phyloP scores from a whole-genome alignment of 2,329 filamentous ascomycete genomes.

The Phoma sp. region DNA sequence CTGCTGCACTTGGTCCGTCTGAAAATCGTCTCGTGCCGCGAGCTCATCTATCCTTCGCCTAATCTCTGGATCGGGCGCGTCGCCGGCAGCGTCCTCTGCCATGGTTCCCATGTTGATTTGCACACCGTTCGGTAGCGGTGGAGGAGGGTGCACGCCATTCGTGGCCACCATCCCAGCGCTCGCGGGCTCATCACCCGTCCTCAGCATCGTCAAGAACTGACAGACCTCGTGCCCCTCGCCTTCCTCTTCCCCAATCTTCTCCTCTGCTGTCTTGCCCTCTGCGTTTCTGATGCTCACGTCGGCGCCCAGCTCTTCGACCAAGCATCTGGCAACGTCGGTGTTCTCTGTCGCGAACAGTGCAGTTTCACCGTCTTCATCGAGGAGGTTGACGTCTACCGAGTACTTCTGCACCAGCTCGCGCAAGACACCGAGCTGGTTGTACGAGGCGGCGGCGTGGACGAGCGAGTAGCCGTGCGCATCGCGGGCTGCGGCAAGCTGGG shows the following conservation, averaged over 20 bases:
- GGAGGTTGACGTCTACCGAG: slow-evolving; percentile 77
- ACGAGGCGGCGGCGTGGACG: slow-evolving; percentile 90
- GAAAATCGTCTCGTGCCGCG: slow-evolving; percentile 81
- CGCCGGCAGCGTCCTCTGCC: slow-evolving; percentile 60
- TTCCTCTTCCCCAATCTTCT: slow-evolving; percentile 78
- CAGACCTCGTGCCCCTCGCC: slow-evolving; percentile 78
- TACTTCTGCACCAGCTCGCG: slow-evolving; percentile 77
- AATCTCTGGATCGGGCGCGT: slow-evolving; percentile 80
- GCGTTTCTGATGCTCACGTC: slow-evolving; percentile 70
- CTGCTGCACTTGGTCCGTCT: slow-evolving; percentile 78
- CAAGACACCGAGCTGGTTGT: slow-evolving; percentile 83
- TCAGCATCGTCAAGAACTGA: slow-evolving; percentile 65
- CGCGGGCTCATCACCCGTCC: slow-evolving; percentile 37
- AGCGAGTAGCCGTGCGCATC: slow-evolving; percentile 95
- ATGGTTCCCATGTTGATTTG: slow-evolving; percentile 79
- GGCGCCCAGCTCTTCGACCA: slow-evolving; percentile 83
- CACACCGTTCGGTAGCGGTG: slow-evolving; percentile 76
- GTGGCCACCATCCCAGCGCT: slow-evolving; percentile 26
- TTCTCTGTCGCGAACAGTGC: slow-evolving; percentile 93
- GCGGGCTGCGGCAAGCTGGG: slow-evolving; percentile 77
- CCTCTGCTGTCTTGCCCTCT: slow-evolving; percentile 79
- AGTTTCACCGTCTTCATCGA: slow-evolving; percentile 91
- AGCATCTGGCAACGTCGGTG: slow-evolving; percentile 74
- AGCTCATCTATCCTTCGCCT: slow-evolving; percentile 86
- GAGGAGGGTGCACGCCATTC: slow-evolving; percentile 53